A percentile compares a stretch with the other conserved stretches of the same genome.
phyloP scores from a whole-genome alignment of 1,284 basidiomycete genomes.

The Ustilago curta region DNA sequence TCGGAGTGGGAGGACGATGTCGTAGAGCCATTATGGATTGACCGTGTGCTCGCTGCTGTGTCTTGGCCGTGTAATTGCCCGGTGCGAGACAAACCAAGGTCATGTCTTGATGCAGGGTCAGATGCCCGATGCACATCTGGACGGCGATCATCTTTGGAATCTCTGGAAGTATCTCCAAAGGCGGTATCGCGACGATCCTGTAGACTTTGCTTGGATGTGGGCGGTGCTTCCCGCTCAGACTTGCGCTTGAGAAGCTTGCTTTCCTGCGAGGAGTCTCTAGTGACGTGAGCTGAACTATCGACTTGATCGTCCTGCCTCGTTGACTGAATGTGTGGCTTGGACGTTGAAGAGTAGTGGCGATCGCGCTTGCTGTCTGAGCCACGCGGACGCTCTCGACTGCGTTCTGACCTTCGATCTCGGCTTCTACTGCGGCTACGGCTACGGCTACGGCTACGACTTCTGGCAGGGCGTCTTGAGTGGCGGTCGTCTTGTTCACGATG shows the following conservation, averaged over 20 bases:
- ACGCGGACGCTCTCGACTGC: conserved; percentile 19
- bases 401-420: conserved; percentile 19
- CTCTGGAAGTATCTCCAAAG: neutral
- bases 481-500: neutral
- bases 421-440: neutral
- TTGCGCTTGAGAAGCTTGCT: conserved; percentile 17
- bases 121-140: neutral
- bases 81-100: neutral
- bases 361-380: neutral
- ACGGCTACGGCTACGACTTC: neutral
- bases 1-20: neutral
- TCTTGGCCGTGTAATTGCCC: neutral
- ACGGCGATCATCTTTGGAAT: neutral
- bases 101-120: neutral
- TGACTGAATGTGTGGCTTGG: neutral
- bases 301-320: conserved; percentile 4
- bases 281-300: conserved; percentile 5
- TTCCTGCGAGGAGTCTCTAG: neutral
- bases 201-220: neutral
- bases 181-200: neutral
- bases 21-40: conserved; percentile 2
- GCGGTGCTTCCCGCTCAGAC: neutral
- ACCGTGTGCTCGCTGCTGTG: neutral
- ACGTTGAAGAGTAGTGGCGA: neutral
- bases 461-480: neutral